Conservation (phyloP, 73 alveolate genomes). For the Paramecium tetraurelia region DNA sequence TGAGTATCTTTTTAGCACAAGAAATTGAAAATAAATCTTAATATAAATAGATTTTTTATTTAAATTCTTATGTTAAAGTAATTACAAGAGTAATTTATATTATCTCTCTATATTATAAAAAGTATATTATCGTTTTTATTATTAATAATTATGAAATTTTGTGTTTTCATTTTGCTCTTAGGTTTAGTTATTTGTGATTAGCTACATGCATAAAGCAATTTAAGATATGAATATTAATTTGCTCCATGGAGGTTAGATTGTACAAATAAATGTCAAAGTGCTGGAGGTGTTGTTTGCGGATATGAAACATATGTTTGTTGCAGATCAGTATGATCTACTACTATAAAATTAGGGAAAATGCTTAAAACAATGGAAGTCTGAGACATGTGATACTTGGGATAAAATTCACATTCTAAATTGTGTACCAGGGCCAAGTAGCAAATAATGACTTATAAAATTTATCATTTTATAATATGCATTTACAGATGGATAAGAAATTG, state of each 20-base stretch:
- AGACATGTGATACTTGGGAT: background rate
- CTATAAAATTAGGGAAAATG: conserved; percentile 15
- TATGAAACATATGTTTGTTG: conserved; percentile 7
- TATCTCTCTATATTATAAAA: background rate
- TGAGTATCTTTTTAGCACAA: background rate
- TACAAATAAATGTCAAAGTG: background rate
- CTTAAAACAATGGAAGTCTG: background rate
- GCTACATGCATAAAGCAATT: conserved; percentile 24
- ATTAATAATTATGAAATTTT: background rate
- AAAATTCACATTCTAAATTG: background rate
- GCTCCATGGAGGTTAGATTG: conserved; percentile 44
- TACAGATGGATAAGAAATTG: background rate
- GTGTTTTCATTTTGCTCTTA: background rate
- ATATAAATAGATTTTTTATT: no score
- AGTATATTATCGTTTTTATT: background rate
- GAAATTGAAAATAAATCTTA: no score
- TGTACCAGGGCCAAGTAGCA: conserved; percentile 20
- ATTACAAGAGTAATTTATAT: no score
- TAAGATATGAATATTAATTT: conserved; percentile 36
- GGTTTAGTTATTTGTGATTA: background rate
- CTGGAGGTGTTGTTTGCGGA: conserved; percentile 38
- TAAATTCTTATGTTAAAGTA: no score
- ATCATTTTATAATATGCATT: background rate
- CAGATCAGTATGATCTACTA: background rate
- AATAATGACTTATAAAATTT: background rate